phyloP scores from a whole-genome alignment of 768 basidiomycete genomes.

The Chalciporus sphaerocephalus region DNA sequence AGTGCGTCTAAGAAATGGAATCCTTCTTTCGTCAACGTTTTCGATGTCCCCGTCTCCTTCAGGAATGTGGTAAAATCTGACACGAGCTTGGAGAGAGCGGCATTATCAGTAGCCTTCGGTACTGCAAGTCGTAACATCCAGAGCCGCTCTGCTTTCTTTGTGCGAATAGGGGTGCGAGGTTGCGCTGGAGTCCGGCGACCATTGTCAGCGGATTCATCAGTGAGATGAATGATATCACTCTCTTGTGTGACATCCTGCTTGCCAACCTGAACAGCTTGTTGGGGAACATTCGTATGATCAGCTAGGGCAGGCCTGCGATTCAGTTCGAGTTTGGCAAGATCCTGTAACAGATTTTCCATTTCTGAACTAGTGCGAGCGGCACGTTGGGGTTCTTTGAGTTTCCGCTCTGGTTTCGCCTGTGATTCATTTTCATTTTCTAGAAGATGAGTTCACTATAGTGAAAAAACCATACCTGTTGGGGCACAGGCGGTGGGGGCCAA shows the following conservation, averaged over 20 bases:
- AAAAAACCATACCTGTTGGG: conserved; percentile 26
- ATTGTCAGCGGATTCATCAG: conserved; percentile 29
- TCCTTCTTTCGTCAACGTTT: conserved; percentile 64
- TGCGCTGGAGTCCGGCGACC: conserved; percentile 27
- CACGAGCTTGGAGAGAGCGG: conserved; percentile 49
- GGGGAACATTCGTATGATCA: conserved; percentile 43
- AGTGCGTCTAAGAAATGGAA: conserved; percentile 66
- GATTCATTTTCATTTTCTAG: conserved; percentile 1
- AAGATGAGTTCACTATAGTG: background rate
- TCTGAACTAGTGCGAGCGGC: conserved; percentile 35
- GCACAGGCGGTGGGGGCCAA: conserved; percentile 74
- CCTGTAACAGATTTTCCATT: conserved; percentile 54
- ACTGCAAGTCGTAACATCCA: conserved; percentile 42
- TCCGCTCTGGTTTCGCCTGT: conserved; percentile 33
- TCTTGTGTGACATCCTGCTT: conserved; percentile 25
- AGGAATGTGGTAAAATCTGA: conserved; percentile 59
- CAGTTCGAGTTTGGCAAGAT: conserved; percentile 56
- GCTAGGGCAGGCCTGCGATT: conserved; percentile 47
- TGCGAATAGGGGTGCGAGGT: conserved; percentile 31
- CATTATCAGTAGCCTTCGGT: conserved; percentile 49
- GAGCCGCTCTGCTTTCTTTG: conserved; percentile 47
- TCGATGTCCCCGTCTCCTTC: conserved; percentile 57
- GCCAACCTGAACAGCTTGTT: conserved; percentile 30
- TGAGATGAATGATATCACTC: conserved; percentile 45
- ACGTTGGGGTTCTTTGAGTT: conserved; percentile 13